A percentile compares a stretch with the other conserved stretches of the same genome.
Evolutionary conservation across 345 rosid genomes (phyloP).

Genomic region (Melastoma malabathricum): DNA sequence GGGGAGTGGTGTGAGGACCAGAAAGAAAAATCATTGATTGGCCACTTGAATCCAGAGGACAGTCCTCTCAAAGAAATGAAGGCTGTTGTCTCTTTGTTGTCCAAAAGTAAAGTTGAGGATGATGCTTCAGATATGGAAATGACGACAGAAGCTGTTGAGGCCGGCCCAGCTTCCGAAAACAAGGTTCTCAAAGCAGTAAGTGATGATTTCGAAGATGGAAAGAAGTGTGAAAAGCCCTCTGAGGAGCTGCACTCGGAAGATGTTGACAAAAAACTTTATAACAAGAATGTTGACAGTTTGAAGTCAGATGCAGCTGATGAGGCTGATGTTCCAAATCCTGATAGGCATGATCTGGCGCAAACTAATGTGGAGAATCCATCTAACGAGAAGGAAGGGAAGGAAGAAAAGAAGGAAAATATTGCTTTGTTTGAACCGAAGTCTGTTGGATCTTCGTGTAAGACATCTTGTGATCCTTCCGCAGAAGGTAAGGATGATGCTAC

Average conservation of each 20-base stretch:
- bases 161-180: constrained; percentile 7
- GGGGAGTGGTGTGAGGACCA: constrained; percentile 13
- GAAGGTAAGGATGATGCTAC: constrained; percentile 19
- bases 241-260: constrained; percentile 10
- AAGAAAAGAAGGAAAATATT: constrained; percentile 15
- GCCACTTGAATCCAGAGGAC: constrained; percentile 15
- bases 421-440: constrained; percentile 4
- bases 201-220: constrained; percentile 9
- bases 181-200: constrained; percentile 16
- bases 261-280: constrained; percentile 13
- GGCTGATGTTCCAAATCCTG: constrained; percentile 12
- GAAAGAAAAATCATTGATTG: constrained; percentile 16
- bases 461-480: not conserved
- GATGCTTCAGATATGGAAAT: constrained; percentile 8
- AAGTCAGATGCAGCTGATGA: constrained; percentile 19
- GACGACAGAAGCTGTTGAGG: constrained; percentile 16
- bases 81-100: constrained; percentile 8
- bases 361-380: constrained; percentile 13
- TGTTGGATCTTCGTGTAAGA: not conserved
- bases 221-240: constrained; percentile 15
- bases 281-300: constrained; percentile 13
- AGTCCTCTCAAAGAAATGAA: constrained; percentile 18
- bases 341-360: constrained; percentile 1
- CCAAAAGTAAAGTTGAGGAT: constrained; percentile 19
- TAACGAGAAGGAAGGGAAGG: constrained; percentile 19